Base-by-base conservation (phyloP, 345 rosid genomes). In the Populus euphratica region DNA sequence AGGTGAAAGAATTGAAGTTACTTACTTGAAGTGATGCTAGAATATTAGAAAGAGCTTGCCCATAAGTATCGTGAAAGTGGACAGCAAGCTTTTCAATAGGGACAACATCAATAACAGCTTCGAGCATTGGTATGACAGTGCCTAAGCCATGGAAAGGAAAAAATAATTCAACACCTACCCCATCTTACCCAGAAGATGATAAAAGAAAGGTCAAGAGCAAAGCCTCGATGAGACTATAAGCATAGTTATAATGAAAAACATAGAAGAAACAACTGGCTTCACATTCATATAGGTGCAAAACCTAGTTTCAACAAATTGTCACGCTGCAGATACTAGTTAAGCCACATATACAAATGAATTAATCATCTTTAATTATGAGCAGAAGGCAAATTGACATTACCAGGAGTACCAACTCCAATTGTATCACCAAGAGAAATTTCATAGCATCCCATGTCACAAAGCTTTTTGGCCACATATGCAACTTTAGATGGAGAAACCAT, bases 11-110 rank as follows among this genome's bases (percentile, higher is more conserved):
- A 47, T 17, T 13, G 17, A 14, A 47, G 50, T 47, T 1, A 41
- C 87, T 84, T 88, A 92, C 98, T 81, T 93, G 97, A 77, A 95
- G 96, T 31, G 98, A 92, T n/a, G 82, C 87, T 70, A 95, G 78
- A 76, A 95, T 93, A 80, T 95, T 95, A 72, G 96, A 84, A 81
- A 95, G 98, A 75, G 99, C 90, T 86, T 95, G 99, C 69, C 98
- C 98, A 36, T 95, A 95, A 6, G 99, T 95, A 78, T 95, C 98
- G 50, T 95, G 99, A 83, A 93, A 95, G 83, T 95, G 99, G 81
- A 92, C 98, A 78, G 97, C 97, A 41, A 93, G 88, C 81, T 87
- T 93, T 39, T 93, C 92, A 21, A 85, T 84, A 63, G 98, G 96
- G 67, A 95, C 94, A 77, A 84, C 89, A 61, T 77, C 85, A 88